A percentile compares a stretch with the other conserved stretches of the same genome.
Evolutionary conservation across 352 stramenopile species (phyloP).

Genomic region (Globisporangium iwayamae): DNA sequence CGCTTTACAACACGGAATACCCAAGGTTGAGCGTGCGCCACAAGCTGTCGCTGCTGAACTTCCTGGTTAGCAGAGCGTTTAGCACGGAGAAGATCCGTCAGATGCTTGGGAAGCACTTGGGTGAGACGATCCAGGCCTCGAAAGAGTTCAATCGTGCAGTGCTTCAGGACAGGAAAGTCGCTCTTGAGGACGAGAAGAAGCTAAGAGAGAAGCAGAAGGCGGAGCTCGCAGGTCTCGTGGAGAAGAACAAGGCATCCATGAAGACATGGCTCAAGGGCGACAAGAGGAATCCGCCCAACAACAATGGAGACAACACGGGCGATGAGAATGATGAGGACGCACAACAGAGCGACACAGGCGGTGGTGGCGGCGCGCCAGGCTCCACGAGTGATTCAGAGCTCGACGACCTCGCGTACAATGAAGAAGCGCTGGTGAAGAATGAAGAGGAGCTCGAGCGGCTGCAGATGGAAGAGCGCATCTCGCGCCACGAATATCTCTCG

Average conservation of each 20-base stretch:
- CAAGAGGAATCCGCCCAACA: slow-evolving; percentile 33
- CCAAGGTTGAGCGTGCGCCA: slow-evolving; percentile 43
- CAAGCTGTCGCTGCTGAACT: slow-evolving; percentile 72
- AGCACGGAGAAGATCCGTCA: slow-evolving; percentile 63
- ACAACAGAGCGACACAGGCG: slow-evolving; percentile 31
- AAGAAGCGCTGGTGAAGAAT: slow-evolving; percentile 61
- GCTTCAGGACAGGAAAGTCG: slow-evolving; percentile 59
- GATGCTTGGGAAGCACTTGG: slow-evolving; percentile 55
- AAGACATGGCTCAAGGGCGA: slow-evolving; percentile 57
- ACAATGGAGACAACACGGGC: slow-evolving; percentile 8
- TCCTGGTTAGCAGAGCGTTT: slow-evolving; percentile 58
- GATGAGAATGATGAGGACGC: slow-evolving; percentile 27
- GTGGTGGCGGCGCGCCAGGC: slow-evolving; percentile 16
- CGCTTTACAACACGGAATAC: slow-evolving; percentile 52
- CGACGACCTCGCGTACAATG: slow-evolving; percentile 52
- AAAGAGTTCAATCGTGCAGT: slow-evolving; percentile 77
- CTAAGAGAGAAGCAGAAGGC: slow-evolving; percentile 67
- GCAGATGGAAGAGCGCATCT: slow-evolving; percentile 60
- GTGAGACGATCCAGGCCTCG: slow-evolving; percentile 45
- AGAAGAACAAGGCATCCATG: slow-evolving; percentile 55
- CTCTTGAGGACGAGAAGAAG: slow-evolving; percentile 79
- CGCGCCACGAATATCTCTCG: slow-evolving; percentile 75
- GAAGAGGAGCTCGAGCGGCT: slow-evolving; percentile 75
- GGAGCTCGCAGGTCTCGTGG: slow-evolving; percentile 47
- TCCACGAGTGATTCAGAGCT: slow-evolving; percentile 62